Conservation (phyloP, 306 rosid species). For the Vachellia pachyceras region DNA sequence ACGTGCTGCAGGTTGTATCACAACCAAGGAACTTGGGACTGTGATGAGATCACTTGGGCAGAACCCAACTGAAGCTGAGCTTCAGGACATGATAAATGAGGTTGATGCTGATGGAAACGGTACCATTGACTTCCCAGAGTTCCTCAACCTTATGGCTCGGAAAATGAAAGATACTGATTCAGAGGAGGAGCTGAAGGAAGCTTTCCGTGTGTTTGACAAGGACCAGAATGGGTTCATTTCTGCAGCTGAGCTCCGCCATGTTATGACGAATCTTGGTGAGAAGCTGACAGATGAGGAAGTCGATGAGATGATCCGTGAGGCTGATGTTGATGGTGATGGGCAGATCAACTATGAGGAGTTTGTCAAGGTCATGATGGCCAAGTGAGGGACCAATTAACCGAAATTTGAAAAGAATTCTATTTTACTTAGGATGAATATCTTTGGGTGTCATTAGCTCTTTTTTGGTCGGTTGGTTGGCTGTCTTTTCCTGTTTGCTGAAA, state of each 20-base stretch:
- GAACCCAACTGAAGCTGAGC: constrained; percentile 66
- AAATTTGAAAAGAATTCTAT: constrained; percentile 32
- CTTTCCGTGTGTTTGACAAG: constrained; percentile 63
- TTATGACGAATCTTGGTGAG: constrained; percentile 67
- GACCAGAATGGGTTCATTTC: constrained; percentile 68
- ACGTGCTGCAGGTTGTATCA: constrained; percentile 53
- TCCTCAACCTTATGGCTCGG: constrained; percentile 63
- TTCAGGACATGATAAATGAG: constrained; percentile 62
- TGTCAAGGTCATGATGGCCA: constrained; percentile 64
- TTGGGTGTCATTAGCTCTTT: constrained; percentile 43
- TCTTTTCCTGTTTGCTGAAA: constrained; percentile 42
- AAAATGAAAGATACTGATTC: constrained; percentile 64
- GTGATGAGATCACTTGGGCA: constrained; percentile 66
- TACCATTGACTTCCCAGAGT: constrained; percentile 58
- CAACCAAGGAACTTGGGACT: constrained; percentile 62
- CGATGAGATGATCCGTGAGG: constrained; percentile 69
- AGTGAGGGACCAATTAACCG: constrained; percentile 44
- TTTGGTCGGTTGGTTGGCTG: constrained; percentile 35
- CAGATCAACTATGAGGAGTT: constrained; percentile 66
- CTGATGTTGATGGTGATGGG: constrained; percentile 63
- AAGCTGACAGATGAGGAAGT: constrained; percentile 64
- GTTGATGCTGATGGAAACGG: constrained; percentile 64
- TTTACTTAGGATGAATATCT: constrained; percentile 43
- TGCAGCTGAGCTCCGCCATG: constrained; percentile 65
- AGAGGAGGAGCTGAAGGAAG: constrained; percentile 66